phyloP scores from a whole-genome alignment of 176 grass and related monocot species.

The Phoenix roebelenii region DNA sequence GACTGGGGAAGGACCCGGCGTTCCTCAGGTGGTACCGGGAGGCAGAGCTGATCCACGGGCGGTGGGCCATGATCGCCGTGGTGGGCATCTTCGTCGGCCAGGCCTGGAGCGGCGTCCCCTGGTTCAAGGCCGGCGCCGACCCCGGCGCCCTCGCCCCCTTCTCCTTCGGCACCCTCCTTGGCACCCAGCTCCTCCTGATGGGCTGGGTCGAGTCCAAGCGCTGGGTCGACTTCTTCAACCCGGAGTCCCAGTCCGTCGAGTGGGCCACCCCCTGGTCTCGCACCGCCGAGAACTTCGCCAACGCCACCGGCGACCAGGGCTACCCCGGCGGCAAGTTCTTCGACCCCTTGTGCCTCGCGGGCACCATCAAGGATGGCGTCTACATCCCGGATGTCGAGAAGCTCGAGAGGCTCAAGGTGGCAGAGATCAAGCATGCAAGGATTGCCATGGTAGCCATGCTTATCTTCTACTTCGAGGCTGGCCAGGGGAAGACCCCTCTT shows the following conservation, averaged over 20 bases:
- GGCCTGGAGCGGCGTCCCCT: constrained; percentile 90
- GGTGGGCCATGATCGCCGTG: constrained; percentile 92
- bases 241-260: constrained; percentile 76
- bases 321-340: constrained; percentile 99
- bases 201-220: constrained; percentile 97
- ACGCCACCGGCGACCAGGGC: constrained; percentile 79
- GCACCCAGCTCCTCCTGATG: constrained; percentile 93
- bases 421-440: constrained; percentile 95
- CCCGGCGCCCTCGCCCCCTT: constrained; percentile 82
- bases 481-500: constrained; percentile 90
- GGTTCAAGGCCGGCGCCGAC: constrained; percentile 91
- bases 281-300: constrained; percentile 86
- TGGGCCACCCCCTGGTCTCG: constrained; percentile 97
- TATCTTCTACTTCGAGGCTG: constrained; percentile 99
- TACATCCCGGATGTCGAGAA: constrained; percentile 74
- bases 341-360: constrained; percentile 72
- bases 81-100: constrained; percentile 91
- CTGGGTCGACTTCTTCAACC: constrained; percentile 99
- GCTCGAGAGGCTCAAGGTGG: constrained; percentile 83
- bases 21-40: constrained; percentile 99
- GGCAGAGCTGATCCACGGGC: constrained; percentile 93
- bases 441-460: constrained; percentile 97
- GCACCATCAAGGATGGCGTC: constrained; percentile 47
- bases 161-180: constrained; percentile 87
- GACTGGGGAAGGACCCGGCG: constrained; percentile 87